These are phyloP conservation scores for Colletotrichum sansevieriae DNA, from an alignment of 2,329 filamentous ascomycete genomes.

Conservation along the genomic window DNA sequence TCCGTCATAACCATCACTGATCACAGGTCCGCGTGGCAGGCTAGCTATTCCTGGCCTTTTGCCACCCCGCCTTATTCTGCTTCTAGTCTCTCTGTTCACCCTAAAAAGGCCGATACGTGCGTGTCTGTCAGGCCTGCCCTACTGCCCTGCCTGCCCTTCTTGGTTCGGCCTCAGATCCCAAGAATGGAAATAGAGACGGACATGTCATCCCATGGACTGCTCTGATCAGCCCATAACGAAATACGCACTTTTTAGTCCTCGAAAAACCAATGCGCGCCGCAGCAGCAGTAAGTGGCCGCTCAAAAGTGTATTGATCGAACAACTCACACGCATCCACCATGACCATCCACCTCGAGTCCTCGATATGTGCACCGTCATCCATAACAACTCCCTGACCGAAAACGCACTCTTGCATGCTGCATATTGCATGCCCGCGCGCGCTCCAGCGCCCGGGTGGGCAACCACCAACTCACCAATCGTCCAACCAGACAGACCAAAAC, in stretches of 20 bases:
- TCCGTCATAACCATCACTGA: constrained; percentile 10
- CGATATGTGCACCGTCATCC: not conserved
- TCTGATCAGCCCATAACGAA: constrained; percentile 15
- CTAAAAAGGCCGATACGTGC: no score
- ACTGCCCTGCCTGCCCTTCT: no score
- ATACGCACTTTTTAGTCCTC: not conserved
- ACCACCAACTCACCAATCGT: not conserved
- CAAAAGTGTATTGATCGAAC: constrained; percentile 15
- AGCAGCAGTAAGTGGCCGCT: not conserved
- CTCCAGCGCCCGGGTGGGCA: not conserved
- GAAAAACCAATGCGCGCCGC: not conserved
- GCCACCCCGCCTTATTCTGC: not conserved
- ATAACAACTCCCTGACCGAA: constrained; percentile 21
- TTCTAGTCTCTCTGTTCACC: not conserved
- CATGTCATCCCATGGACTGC: constrained; percentile 35
- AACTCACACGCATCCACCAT: constrained; percentile 3
- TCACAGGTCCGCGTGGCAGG: constrained; percentile 18
- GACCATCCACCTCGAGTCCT: not conserved
- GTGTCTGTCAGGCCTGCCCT: not conserved
- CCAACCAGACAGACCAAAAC: not conserved
- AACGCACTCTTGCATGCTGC: constrained; percentile 33
- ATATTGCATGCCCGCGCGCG: not conserved
- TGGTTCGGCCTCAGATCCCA: not conserved
- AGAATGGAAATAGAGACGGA: not conserved
- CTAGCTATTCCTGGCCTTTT: constrained; percentile 14